phyloP scores from a whole-genome alignment of 768 basidiomycete species.

The Trametopsis cervina region DNA sequence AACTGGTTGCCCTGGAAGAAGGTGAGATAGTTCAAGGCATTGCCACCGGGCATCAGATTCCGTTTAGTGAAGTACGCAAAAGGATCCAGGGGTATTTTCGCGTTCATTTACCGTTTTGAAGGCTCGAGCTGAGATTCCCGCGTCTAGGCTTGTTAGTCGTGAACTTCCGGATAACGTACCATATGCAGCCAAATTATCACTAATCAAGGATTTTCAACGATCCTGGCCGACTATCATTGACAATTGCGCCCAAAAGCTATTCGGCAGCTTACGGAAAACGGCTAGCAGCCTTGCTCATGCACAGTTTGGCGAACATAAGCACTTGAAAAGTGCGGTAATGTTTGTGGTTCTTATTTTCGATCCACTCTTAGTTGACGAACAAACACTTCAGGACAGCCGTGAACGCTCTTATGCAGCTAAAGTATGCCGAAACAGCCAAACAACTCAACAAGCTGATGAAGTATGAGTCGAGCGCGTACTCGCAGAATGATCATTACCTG shows the following conservation, averaged over 20 bases:
- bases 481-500: slow-evolving; percentile 37
- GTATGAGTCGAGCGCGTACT: slow-evolving; percentile 26
- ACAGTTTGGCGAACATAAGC: too few relatives aligned
- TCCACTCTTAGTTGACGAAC: slow-evolving; percentile 16
- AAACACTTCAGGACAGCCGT: slow-evolving; percentile 10
- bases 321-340: too few relatives aligned
- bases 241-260: slow-evolving; percentile 27
- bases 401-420: slow-evolving; percentile 11
- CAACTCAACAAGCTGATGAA: slow-evolving; percentile 9
- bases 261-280: slow-evolving; percentile 27
- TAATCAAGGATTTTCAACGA: slow-evolving; percentile 31
- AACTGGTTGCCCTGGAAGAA: neutral
- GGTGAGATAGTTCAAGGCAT: too few relatives aligned
- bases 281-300: too few relatives aligned
- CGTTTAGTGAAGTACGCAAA: neutral
- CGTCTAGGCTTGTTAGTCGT: slow-evolving; percentile 31
- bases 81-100: neutral
- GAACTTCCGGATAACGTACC: slow-evolving; percentile 40
- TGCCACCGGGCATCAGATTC: neutral
- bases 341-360: too few relatives aligned
- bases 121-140: neutral
- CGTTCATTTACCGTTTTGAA: too few relatives aligned
- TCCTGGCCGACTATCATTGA: slow-evolving; percentile 31
- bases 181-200: slow-evolving; percentile 31
- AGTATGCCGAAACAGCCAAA: neutral